Evolutionary conservation across 345 rosid species (phyloP), one percentile per base, ranked within the genome.

Genomic region (Populus euphratica): DNA sequence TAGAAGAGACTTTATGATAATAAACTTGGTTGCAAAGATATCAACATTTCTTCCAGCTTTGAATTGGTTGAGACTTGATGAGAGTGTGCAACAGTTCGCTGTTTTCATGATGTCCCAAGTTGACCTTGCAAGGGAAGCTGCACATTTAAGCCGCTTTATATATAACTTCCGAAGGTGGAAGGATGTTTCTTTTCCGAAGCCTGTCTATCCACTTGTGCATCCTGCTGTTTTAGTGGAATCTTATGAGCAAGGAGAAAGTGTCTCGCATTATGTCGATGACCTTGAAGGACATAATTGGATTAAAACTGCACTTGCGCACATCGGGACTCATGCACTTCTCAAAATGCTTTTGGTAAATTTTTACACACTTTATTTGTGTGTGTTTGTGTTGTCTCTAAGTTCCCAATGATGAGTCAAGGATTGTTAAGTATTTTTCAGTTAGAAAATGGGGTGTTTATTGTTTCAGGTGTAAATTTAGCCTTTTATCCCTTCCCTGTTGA

Each of bases 121-220:
- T 74, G 99, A 96, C 84, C 99, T 96, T 78, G 97, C 99, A 11
- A 91, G 99, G 81, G 99, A 96, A 87, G 99, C 99, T 88, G 92
- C 98, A 63, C 97, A 92, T 84, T 83, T 96, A 85, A 92, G 91
- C 84, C 92, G 97, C 70, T 96, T 96, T 81, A 91, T 90, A 69
- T 94, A 94, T 72, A 96, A 96, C 81, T 96, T 96, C 84, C 89
- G 97, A 56, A 82, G 88, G 43, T 94, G 97, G 95, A 94, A 85
- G 84, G 91, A 96, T 87, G 98, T 96, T 68, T 96, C 99, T 79
- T 96, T 94, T 78, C 99, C 99, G 25, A 94, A 88, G 86, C 99
- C 99, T 2, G 90, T 94, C 23, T 94, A 87, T 85, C 98, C 99
- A 5, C 91, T 96, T 54, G 96, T 96, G 41, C 99, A 96, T 82